These are phyloP conservation scores for Yarrowia phangngaensis DNA, from an alignment of 805 yeast species.

Conservation along the genomic window DNA sequence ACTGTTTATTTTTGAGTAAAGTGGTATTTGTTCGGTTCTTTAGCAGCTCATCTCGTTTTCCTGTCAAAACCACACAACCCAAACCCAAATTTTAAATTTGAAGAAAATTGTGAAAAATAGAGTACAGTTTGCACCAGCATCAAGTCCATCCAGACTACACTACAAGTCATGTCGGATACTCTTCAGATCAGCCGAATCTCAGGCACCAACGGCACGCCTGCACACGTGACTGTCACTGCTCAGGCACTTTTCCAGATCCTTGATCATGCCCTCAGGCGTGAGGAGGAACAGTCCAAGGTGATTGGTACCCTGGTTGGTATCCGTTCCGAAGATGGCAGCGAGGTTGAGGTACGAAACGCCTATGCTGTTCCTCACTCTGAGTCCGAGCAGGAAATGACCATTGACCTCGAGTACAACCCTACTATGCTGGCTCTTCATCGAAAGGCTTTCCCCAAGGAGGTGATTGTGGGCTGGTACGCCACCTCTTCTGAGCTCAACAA, in stretches of 20 bases:
- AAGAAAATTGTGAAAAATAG: conserved; percentile 22
- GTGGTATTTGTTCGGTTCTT: too few relatives aligned
- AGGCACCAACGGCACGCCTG: conserved; percentile 39
- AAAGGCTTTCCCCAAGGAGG: conserved; percentile 65
- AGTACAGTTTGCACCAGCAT: conserved; percentile 2
- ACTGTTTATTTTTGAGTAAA: too few relatives aligned
- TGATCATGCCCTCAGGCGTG: conserved; percentile 62
- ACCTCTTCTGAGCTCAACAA: conserved; percentile 58
- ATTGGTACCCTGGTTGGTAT: conserved; percentile 80
- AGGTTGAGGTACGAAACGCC: conserved; percentile 67
- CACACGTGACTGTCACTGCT: conserved; percentile 57
- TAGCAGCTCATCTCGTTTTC: too few relatives aligned
- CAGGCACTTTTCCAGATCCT: conserved; percentile 72
- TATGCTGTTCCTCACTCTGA: conserved; percentile 80
- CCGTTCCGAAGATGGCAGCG: conserved; percentile 78
- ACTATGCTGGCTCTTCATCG: conserved; percentile 66
- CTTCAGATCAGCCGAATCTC: conserved; percentile 23
- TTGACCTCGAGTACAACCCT: conserved; percentile 73
- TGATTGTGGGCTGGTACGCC: conserved; percentile 79
- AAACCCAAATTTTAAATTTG: conserved; percentile 16
- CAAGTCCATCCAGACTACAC: background rate
- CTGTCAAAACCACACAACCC: too few relatives aligned
- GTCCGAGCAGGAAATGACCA: conserved; percentile 67
- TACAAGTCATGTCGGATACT: conserved; percentile 23
- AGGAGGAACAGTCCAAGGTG: conserved; percentile 53